Conservation (phyloP, 768 basidiomycete genomes). For the Hericium alpestre region DNA sequence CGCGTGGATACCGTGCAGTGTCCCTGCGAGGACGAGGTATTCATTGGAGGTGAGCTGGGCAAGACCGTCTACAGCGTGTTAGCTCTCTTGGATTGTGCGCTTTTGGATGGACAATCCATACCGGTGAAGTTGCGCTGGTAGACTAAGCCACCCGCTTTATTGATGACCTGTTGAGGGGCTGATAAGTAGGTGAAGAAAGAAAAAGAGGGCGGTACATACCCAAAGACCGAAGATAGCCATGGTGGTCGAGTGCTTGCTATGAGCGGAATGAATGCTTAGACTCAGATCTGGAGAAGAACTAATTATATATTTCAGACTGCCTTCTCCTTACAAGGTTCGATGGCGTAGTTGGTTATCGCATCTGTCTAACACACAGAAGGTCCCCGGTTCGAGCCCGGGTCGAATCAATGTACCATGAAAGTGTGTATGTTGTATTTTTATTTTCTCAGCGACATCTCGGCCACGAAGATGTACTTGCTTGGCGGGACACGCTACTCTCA, state of each 20-base stretch:
- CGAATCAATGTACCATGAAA: neutral
- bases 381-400: neutral
- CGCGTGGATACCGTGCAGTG: constrained; percentile 96
- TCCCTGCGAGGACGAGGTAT: constrained; percentile 91
- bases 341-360: constrained; percentile 81
- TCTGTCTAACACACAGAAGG: constrained; percentile 52
- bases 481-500: no score
- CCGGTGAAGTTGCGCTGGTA: constrained; percentile 91
- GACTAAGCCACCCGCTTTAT: constrained; percentile 95
- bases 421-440: constrained; percentile 9
- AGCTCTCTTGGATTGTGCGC: neutral
- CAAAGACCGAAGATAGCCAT: constrained; percentile 81
- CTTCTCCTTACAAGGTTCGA: constrained; percentile 1
- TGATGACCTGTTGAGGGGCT: constrained; percentile 63
- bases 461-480: no score
- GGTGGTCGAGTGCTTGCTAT: neutral
- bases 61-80: constrained; percentile 60
- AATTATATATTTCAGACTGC: neutral
- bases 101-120: constrained; percentile 21
- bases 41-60: constrained; percentile 87
- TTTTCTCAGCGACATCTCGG: neutral
- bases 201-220: constrained; percentile 34
- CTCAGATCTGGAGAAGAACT: neutral
- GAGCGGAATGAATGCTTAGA: neutral
- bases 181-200: neutral